Evolutionary conservation across 495 filamentous ascomycete genomes (phyloP), one percentile per base, ranked within the genome.

Genomic region (Aspergillus steynii): DNA sequence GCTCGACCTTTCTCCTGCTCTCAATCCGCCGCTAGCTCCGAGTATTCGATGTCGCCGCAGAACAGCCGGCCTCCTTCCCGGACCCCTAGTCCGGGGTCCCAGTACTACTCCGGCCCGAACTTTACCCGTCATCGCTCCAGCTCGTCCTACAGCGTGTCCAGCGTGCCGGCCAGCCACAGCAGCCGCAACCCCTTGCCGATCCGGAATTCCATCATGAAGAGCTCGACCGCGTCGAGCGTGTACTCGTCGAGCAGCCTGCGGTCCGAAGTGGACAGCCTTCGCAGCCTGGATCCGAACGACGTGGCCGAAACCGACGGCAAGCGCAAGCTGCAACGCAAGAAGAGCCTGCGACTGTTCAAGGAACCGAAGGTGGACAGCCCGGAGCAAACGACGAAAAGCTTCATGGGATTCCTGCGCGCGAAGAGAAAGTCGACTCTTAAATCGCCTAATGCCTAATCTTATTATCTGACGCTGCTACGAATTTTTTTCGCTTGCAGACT

Each of bases 171-270:
- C 12, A 31, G 32, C 15, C 51, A 47, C n/a, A 29, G 26, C n/a
- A 65, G 65, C 6, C 70, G 70, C 27, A 65, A 72, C 2, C 73
- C 69, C 0, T 26, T 68, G 3, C 67, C 70, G 47, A 65, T 70
- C 55, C 72, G 70, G 25, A 63, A 62, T 8, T 72, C 71, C 53
- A 61, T 74, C 0, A 62, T 73, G 29, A 74, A 74, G 34, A 67
- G 73, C 34, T 75, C 85, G 5, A 88, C 89, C 1, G 82, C 87
- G 0, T 90, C 87, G 20, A 94, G 87, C 81, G 89, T 91, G 50
- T 82, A 83, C 64, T 93, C 88, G 0, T 82, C 86, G 20, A 94
- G 75, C 28, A 83, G 80, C 9, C 68, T 83, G 9, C 45, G 88
- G 67, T 60, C 90, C 72, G 63, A 80, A 78, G 53, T 95, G 77